Conservation (phyloP, 1,284 basidiomycete genomes). For the Marasmius oreades region DNA sequence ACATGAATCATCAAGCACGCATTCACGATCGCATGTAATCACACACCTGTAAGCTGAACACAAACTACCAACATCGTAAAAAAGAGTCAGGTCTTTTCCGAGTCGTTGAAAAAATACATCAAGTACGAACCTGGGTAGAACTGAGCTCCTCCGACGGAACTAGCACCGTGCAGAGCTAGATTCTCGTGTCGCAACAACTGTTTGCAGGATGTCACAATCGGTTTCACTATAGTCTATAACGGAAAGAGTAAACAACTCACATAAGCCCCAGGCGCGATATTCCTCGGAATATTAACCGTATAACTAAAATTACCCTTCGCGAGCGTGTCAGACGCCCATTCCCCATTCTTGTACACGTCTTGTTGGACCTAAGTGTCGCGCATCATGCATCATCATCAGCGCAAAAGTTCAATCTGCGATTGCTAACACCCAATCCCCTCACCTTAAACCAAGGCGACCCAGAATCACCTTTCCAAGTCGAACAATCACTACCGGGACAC, state of each 20-base stretch:
- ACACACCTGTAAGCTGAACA: conserved; percentile 25
- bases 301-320: conserved; percentile 31
- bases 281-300: conserved; percentile 31
- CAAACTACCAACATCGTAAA: conserved; percentile 20
- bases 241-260: conserved; percentile 17
- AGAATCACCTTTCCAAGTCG: conserved; percentile 29
- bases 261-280: conserved; percentile 31
- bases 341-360: conserved; percentile 28
- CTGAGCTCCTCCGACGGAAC: conserved; percentile 29
- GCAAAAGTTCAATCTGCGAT: not conserved
- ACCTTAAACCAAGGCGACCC: conserved; percentile 37
- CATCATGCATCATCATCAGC: no score
- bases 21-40: not conserved
- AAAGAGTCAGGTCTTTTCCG: no score
- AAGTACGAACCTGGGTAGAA: conserved; percentile 30
- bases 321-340: conserved; percentile 32
- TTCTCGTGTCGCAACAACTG: conserved; percentile 35
- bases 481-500: conserved; percentile 29
- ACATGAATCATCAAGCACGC: not conserved
- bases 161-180: conserved; percentile 31
- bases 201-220: no score
- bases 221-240: no score
- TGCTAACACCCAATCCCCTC: not conserved
- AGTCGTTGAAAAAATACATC: not conserved
- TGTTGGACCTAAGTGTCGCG: conserved; percentile 26